Evolutionary conservation across 2,329 filamentous ascomycete species (phyloP).

Genomic region (Aciculosporium take): DNA sequence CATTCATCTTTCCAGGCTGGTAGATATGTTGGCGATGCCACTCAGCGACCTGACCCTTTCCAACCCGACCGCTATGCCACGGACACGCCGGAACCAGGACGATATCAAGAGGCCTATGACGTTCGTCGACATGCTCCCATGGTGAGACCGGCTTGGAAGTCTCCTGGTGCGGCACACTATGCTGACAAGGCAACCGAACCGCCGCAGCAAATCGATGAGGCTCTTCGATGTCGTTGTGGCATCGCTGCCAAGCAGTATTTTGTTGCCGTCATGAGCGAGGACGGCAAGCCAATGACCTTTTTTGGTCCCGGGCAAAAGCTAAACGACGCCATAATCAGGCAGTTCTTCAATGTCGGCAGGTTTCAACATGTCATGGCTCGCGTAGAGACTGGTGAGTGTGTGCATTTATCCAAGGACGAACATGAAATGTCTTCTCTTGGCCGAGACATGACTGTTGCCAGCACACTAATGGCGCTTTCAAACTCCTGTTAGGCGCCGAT

Average conservation of each 20-base stretch:
- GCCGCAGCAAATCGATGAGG: constrained; percentile 33
- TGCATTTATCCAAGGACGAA: too few species aligned
- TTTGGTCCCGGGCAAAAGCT: constrained; percentile 27
- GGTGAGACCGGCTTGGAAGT: constrained; percentile 15
- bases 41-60: constrained; percentile 18
- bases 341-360: constrained; percentile 32
- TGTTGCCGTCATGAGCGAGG: constrained; percentile 34
- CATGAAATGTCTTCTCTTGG: too few species aligned
- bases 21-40: constrained; percentile 15
- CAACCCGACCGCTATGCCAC: constrained; percentile 16
- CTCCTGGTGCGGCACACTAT: background rate
- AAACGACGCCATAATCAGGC: constrained; percentile 23
- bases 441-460: background rate
- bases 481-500: constrained; percentile 15
- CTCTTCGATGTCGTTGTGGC: constrained; percentile 35
- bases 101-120: constrained; percentile 22
- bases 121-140: constrained; percentile 23
- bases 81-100: constrained; percentile 18
- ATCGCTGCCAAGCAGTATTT: constrained; percentile 39
- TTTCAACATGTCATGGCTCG: constrained; percentile 27
- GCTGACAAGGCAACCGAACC: constrained; percentile 5
- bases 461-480: background rate
- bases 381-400: constrained; percentile 23
- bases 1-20: constrained; percentile 17
- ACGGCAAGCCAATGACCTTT: constrained; percentile 31